Conservation (phyloP, 2,329 filamentous ascomycete genomes). For the Paramyrothecium sp. region DNA sequence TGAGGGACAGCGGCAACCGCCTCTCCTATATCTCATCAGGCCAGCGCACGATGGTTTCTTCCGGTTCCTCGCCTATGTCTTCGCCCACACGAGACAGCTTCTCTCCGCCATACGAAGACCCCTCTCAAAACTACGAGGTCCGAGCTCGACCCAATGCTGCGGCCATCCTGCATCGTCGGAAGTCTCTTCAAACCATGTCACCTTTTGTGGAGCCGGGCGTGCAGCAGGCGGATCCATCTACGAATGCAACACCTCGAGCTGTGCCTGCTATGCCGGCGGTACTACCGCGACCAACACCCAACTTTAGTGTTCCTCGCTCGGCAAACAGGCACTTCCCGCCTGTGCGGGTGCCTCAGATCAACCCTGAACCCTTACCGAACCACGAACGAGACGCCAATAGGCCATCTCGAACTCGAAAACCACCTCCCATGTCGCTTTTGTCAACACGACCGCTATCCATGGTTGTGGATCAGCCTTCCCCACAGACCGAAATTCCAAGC, state of each 20-base stretch:
- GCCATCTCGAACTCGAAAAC: conserved; percentile 15
- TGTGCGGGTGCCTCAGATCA: conserved; percentile 23
- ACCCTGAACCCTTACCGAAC: conserved; percentile 12
- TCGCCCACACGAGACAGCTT: conserved; percentile 57
- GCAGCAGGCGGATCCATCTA: conserved; percentile 18
- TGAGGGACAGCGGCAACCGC: conserved; percentile 56
- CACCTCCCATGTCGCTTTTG: conserved; percentile 42
- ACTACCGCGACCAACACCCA: conserved; percentile 34
- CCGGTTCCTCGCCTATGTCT: conserved; percentile 54
- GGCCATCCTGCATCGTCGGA: conserved; percentile 48
- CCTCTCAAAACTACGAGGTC: conserved; percentile 26
- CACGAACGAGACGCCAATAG: conserved; percentile 9
- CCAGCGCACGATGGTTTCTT: conserved; percentile 58
- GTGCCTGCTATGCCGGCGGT: not conserved
- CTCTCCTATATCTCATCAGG: conserved; percentile 61
- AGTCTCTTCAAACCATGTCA: conserved; percentile 48
- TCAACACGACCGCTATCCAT: conserved; percentile 53
- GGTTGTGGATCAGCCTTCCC: conserved; percentile 53
- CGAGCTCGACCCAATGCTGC: conserved; percentile 50
- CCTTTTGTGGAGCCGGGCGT: conserved; percentile 39
- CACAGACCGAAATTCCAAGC: conserved; percentile 23
- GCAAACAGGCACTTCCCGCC: conserved; percentile 45
- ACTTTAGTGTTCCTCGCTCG: conserved; percentile 52
- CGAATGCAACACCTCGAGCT: conserved; percentile 7
- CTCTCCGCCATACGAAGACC: conserved; percentile 17